Conservation (phyloP, 2,329 filamentous ascomycete species). For the Ilyonectria mors-panacis region DNA sequence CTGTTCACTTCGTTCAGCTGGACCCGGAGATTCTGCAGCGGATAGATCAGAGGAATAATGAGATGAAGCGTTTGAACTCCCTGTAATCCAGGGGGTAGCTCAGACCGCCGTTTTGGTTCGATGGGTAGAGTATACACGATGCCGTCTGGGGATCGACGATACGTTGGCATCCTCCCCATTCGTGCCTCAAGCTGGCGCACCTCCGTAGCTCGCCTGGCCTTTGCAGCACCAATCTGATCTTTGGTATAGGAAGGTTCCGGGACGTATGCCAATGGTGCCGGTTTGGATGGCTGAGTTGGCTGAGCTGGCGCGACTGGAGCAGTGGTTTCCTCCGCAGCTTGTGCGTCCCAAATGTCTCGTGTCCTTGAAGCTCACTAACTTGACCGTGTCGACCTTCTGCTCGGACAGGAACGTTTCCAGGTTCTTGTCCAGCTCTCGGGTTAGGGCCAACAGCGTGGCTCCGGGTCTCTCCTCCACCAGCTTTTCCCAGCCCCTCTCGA, state of each 20-base stretch:
- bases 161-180: constrained; percentile 77
- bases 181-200: constrained; percentile 82
- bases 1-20: constrained; percentile 75
- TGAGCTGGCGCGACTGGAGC: constrained; percentile 8
- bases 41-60: constrained; percentile 80
- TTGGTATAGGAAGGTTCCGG: constrained; percentile 67
- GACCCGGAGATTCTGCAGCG: constrained; percentile 76
- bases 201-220: constrained; percentile 75
- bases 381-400: constrained; percentile 80
- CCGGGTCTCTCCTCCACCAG: constrained; percentile 70
- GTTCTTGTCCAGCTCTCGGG: constrained; percentile 80
- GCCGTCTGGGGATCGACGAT: constrained; percentile 78
- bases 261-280: constrained; percentile 52
- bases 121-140: constrained; percentile 79
- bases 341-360: constrained; percentile 61
- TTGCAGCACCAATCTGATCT: constrained; percentile 74
- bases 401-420: constrained; percentile 79
- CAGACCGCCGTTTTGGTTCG: constrained; percentile 72
- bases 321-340: constrained; percentile 25
- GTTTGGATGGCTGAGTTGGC: constrained; percentile 28
- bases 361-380: constrained; percentile 75
- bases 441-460: constrained; percentile 74
- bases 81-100: constrained; percentile 74
- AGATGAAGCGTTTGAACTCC: constrained; percentile 76
- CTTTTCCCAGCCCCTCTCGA: constrained; percentile 80